Evolutionary conservation across 1,284 basidiomycete genomes (phyloP), one percentile per base, ranked within the genome.

Genomic region (Abortiporus biennis): DNA sequence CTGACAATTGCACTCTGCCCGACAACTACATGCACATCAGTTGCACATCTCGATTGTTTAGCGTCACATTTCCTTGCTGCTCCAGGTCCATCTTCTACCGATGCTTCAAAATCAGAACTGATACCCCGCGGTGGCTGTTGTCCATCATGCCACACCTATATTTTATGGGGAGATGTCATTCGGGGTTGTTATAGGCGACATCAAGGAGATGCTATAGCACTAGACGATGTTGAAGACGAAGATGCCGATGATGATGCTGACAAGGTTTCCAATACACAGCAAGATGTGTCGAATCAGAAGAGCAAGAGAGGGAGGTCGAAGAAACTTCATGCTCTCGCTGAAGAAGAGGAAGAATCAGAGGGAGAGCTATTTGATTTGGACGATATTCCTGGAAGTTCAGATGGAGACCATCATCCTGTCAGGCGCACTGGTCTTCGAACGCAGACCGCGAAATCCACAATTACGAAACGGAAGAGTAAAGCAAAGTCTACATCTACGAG

Each of bases 101-200:
- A 62, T 43, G 46, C 54, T 15, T 42, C 49, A 6, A 41, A 57
- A 15, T 48, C 56, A 8, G 55, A 60, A n/a, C 57, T 88, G 25
- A 64, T 91, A 16, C 86, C 85, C 0, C 69, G 76, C 25, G 71
- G 72, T 1, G 86, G 85, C 2, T 45, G 56, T 1, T 92, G 88
- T 54, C 66, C 62, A 3, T 59, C 65, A 0, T 91, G 88, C 52
- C 44, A 56, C 0, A 56, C 59, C 0, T 75, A 77, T 46, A 64
- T 72, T 1, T 65, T 84, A 1, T 92, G 87, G 87, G 84, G 84
- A 6, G 80, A 88, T 49, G 57, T 90, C 23, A 66, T 91, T 13
- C 71, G 80, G 8, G 82, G 79, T 0, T 79, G 73, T 47, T 88
- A 81, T 56, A 71, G 81, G 2, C 70, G 86, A 4, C 56, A 61